These are phyloP conservation scores for Rutstroemia sp. DNA, from an alignment of 2,329 filamentous ascomycete genomes.

Conservation along the genomic window DNA sequence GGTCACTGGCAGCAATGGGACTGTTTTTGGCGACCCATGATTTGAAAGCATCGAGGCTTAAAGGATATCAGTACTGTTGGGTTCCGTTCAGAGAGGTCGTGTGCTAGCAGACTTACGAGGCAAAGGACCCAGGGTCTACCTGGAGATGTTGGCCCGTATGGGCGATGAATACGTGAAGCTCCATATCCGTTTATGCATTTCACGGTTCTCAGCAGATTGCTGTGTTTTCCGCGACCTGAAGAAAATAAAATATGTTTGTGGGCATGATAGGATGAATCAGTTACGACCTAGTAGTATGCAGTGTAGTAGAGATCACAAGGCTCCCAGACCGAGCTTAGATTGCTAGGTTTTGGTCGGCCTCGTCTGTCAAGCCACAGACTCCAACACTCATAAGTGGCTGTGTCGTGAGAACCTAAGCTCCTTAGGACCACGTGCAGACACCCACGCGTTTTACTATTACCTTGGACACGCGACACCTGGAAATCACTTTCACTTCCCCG, in stretches of 20 bases:
- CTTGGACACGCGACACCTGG: too few species aligned
- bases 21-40: slow-evolving; percentile 70
- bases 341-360: neutral
- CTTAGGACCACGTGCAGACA: neutral
- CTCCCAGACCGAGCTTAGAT: neutral
- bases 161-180: slow-evolving; percentile 83
- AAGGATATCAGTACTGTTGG: slow-evolving; percentile 6
- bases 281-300: too few species aligned
- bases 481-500: too few species aligned
- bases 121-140: slow-evolving; percentile 68
- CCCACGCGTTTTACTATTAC: too few species aligned
- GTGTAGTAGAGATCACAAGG: slow-evolving; percentile 14
- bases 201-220: slow-evolving; percentile 23
- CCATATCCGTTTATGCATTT: slow-evolving; percentile 52
- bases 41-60: slow-evolving; percentile 76
- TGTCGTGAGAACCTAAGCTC: neutral
- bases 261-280: slow-evolving; percentile 15
- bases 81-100: neutral
- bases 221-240: slow-evolving; percentile 12
- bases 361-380: slow-evolving; percentile 5
- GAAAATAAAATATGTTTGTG: slow-evolving; percentile 9
- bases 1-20: slow-evolving; percentile 66
- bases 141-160: slow-evolving; percentile 84
- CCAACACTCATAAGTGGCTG: slow-evolving; percentile 1
- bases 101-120: slow-evolving; percentile 51